A percentile compares a stretch with the other conserved stretches of the same genome.
These are phyloP conservation scores for Coemansia sp. DNA, from an alignment of 192 early-diverging fungal species.

Conservation along the genomic window DNA sequence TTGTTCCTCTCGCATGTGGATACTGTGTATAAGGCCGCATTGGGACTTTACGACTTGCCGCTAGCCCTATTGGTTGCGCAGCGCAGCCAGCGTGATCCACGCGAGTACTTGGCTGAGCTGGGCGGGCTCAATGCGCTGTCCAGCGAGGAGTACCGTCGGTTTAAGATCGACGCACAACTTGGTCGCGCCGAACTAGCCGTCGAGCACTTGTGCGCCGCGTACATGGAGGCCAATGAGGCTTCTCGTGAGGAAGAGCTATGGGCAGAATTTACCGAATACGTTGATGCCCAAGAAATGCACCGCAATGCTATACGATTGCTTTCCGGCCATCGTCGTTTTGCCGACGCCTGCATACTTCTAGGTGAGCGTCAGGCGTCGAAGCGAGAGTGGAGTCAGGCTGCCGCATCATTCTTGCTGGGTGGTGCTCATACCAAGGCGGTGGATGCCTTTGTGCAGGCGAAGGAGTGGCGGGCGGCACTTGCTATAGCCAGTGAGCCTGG, in stretches of 20 bases:
- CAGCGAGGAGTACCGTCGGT: conserved; percentile 76
- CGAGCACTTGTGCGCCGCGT: conserved; percentile 61
- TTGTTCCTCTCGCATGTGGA: conserved; percentile 92
- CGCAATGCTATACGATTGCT: conserved; percentile 62
- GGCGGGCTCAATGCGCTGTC: conserved; percentile 76
- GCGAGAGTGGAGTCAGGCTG: conserved; percentile 57
- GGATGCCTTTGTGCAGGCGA: conserved; percentile 34
- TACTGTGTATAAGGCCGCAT: conserved; percentile 84
- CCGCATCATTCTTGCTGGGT: conserved; percentile 40
- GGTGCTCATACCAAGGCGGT: conserved; percentile 21
- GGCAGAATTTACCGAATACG: conserved; percentile 64
- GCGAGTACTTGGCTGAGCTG: conserved; percentile 92
- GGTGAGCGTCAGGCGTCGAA: conserved; percentile 64
- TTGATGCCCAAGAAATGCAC: conserved; percentile 68
- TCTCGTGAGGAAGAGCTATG: conserved; percentile 11
- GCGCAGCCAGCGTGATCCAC: conserved; percentile 94
- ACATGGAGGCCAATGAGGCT: conserved; percentile 40
- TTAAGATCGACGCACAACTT: conserved; percentile 87
- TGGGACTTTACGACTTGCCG: conserved; percentile 93
- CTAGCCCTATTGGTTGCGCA: conserved; percentile 96
- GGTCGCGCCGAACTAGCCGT: conserved; percentile 70
- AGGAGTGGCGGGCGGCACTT: conserved; percentile 45
- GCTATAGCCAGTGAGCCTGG: conserved; percentile 22
- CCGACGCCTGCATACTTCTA: conserved; percentile 57
- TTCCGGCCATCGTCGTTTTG: conserved; percentile 45